phyloP scores from a whole-genome alignment of 371 early-diverging fungal genomes.

The Funneliformis caledonium region DNA sequence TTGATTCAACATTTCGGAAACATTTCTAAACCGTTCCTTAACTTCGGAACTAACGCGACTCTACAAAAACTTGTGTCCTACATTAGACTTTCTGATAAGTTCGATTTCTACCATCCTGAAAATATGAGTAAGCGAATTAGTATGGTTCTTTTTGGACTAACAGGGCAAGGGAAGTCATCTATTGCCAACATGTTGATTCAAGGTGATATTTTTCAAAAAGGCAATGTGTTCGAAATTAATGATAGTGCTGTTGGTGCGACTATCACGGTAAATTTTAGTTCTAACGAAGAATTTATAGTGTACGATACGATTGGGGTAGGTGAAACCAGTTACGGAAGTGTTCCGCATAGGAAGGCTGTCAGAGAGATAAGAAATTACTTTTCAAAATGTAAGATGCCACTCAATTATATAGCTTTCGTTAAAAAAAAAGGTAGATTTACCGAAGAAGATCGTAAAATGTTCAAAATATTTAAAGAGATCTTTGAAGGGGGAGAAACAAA shows the following conservation, averaged over 20 bases:
- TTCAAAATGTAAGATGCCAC: not conserved
- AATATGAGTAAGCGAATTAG: no score
- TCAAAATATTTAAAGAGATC: not conserved
- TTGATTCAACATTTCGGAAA: no score
- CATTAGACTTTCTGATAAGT: no score
- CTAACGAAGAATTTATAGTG: not conserved
- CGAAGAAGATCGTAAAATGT: not conserved
- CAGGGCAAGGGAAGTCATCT: slow-evolving; percentile 2
- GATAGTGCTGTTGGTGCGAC: slow-evolving; percentile 16
- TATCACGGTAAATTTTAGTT: not conserved
- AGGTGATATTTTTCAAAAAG: not conserved
- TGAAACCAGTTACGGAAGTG: not conserved
- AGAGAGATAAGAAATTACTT: slow-evolving; percentile 8
- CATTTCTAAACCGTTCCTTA: no score
- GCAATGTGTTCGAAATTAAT: not conserved
- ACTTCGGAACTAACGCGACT: no score
- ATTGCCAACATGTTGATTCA: not conserved
- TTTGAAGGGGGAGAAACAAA: slow-evolving; percentile 14
- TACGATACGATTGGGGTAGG: slow-evolving; percentile 13
- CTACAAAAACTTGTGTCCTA: no score
- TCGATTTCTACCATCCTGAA: no score
- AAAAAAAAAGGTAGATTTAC: slow-evolving; percentile 18
- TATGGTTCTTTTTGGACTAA: slow-evolving; percentile 7
- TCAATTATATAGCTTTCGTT: slow-evolving; percentile 2
- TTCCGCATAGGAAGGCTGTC: not conserved